Evolutionary conservation across 805 yeast species (phyloP), one percentile per base, ranked within the genome.

Genomic region (Starmerella sirachaensis): DNA sequence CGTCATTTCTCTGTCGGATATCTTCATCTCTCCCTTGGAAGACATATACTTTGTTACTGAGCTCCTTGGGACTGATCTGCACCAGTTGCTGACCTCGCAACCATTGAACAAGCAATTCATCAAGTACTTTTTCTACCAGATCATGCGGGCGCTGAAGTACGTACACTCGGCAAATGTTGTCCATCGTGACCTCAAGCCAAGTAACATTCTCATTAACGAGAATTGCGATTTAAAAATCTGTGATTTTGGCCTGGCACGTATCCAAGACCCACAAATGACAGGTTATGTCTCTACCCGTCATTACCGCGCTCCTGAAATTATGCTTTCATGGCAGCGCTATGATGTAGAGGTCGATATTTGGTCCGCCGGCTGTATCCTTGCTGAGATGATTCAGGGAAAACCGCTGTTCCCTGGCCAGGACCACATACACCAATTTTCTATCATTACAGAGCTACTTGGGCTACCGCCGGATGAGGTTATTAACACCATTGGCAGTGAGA

Each of bases 221-320:
- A 82, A 82, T 60, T 83, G 94, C 60, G 94, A 83, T 61, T 67
- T 83, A 56, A 83, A 83, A 60, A 83, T 83, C 51, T 83, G 94
- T 62, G 94, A 83, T 60, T 83, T 88, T 58, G 98, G 98, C 17
- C 67, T 88, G 43, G 97, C 97, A 23, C 72, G 98, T 57, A 81
- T 88, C 55, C 96, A 88, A 65, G 98, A 88, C 62, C 95, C 96
- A 11, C 97, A 88, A 59, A 88, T 88, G 98, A 88, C 97, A 1
- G 98, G 97, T 8, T 88, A 88, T 58, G 98, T 88, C 13, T 79
- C 93, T 5, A 88, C 98, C 4, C 63, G 98, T 54, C 88, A 85
- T 65, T 88, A 88, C 62, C 72, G 98, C 46, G 98, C 97, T 0
- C 98, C 98, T 2, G 98, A 88, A 59, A 88, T 88, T 60, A 88